These are phyloP conservation scores for Sordariomycetes sp. DNA, from an alignment of 2,329 filamentous ascomycete genomes.

Conservation along the genomic window DNA sequence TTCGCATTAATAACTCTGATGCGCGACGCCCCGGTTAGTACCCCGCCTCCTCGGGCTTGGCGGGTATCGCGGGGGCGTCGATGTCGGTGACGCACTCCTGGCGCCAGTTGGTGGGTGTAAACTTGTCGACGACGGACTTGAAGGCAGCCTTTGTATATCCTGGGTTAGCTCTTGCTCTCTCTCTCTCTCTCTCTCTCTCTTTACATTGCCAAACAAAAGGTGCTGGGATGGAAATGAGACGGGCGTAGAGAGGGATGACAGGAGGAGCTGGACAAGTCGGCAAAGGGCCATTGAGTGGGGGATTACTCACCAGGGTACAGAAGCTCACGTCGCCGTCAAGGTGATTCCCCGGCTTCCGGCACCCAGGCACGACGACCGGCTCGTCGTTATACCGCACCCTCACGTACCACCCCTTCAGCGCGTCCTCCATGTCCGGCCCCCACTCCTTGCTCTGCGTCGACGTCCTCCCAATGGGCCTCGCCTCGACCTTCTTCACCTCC, in stretches of 20 bases:
- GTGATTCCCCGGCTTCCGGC: constrained; percentile 64
- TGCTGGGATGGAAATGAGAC: neutral
- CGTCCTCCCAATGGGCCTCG: constrained; percentile 10
- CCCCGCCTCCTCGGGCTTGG: constrained; percentile 37
- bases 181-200: neutral
- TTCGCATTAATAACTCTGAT: too few species aligned
- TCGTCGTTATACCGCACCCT: constrained; percentile 84
- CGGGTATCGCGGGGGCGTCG: constrained; percentile 28
- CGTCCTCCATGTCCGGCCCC: constrained; percentile 38
- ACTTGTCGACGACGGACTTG: constrained; percentile 84
- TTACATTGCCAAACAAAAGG: too few species aligned
- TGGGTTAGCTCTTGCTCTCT: neutral
- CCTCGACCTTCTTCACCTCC: constrained; percentile 7
- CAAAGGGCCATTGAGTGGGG: neutral
- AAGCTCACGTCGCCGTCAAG: constrained; percentile 76
- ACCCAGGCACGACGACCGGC: constrained; percentile 71
- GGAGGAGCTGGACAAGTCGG: too few species aligned
- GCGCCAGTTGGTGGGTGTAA: constrained; percentile 70
- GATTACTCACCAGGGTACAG: constrained; percentile 61
- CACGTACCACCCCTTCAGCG: constrained; percentile 69
- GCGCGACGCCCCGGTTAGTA: too few species aligned
- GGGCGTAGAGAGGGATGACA: constrained; percentile 1
- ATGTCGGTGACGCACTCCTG: constrained; percentile 34
- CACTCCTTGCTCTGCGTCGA: constrained; percentile 40
- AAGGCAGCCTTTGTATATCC: constrained; percentile 58